Conservation (phyloP, 2,329 filamentous ascomycete species). For the Aspergillus clavatus region DNA sequence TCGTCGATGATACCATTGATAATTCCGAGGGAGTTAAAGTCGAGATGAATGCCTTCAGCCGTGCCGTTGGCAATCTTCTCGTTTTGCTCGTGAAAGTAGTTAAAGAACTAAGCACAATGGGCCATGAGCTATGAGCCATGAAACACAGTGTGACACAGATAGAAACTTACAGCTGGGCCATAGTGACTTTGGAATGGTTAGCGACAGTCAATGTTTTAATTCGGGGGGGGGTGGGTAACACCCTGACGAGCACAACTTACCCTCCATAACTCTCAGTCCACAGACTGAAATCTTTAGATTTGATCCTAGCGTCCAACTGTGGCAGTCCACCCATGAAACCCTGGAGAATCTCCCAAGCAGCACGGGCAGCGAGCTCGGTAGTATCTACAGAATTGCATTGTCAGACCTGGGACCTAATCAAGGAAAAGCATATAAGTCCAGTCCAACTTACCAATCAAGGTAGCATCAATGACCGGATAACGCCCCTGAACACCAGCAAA, state of each 20-base stretch:
- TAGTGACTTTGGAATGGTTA: constrained; percentile 41
- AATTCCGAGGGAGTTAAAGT: constrained; percentile 52
- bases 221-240: neutral
- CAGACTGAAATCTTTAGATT: constrained; percentile 53
- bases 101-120: constrained; percentile 44
- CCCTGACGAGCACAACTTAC: constrained; percentile 27
- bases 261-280: constrained; percentile 54
- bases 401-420: neutral
- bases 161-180: constrained; percentile 39
- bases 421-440: neutral
- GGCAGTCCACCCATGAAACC: constrained; percentile 50
- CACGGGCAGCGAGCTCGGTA: constrained; percentile 52
- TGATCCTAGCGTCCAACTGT: constrained; percentile 46
- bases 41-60: constrained; percentile 46
- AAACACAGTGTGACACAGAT: neutral
- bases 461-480: constrained; percentile 48
- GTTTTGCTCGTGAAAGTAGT: constrained; percentile 56
- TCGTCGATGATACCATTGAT: constrained; percentile 56
- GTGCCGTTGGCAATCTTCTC: constrained; percentile 49
- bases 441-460: constrained; percentile 34
- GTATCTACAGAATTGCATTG: constrained; percentile 39
- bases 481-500: constrained; percentile 43
- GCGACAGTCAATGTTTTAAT: neutral
- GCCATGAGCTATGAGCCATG: neutral
- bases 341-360: constrained; percentile 53